Base-by-base conservation (phyloP, 805 yeast genomes). In the Lachancea cidri region DNA sequence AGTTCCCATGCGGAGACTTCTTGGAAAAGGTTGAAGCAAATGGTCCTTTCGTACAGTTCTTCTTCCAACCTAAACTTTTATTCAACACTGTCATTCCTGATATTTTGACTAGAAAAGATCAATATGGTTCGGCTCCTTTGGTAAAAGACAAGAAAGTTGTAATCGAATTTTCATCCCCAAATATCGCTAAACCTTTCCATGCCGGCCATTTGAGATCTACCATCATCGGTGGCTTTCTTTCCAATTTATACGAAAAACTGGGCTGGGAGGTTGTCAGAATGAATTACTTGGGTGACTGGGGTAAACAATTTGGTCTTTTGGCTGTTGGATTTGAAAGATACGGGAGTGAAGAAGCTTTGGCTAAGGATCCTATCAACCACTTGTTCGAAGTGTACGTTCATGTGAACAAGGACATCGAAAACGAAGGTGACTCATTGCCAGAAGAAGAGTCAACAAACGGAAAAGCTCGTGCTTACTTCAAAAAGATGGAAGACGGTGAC, bases 201-300 rank as follows among this genome's bases (percentile, higher is more conserved):
- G 99, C 99, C 41, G 99, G 99, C 45, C 99, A 93, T 66, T 77
- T 93, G 66, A 83, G 99, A 68, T 85, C 95, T 24, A 93, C 99
- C 34, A 93, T 93, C 59, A 93, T 93, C 62, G 99, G 99, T 54
- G 98, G 98, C 13, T 93, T 88, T 70, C 65, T 93, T 36, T 69
- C 96, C 31, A 91, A 89, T 66, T 72, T 93, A 62, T 86, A 93
- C 62, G 96, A 88, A 67, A 81, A 78, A 52, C 72, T 82, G 43
- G 98, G 98, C 35, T 93, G 91, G 86, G 77, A 86, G n/a, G 98
- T 93, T 34, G 68, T 76, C 52, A 79, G 97, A 68, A 74, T 91
- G 72, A 93, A 93, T 72, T 93, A 93, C 67, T 74, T 93, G 52
- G 99, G 99, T 58, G 99, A 93, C 68, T 93, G 98, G 98, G 99